Evolutionary conservation across 2,329 filamentous ascomycete genomes (phyloP).

Genomic region (Colletotrichum limetticola): DNA sequence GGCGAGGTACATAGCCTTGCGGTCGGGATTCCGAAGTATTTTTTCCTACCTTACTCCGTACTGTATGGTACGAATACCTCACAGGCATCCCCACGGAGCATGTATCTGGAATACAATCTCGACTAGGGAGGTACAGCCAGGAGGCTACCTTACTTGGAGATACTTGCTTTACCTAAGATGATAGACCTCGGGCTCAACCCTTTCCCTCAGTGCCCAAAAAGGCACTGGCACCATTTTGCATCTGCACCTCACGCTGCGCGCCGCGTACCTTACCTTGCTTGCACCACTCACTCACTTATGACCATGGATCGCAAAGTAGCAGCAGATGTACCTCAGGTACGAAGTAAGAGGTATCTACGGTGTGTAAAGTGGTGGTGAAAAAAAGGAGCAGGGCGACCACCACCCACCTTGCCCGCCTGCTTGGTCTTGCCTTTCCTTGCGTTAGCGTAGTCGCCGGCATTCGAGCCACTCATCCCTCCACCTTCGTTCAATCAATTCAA

Average conservation of each 20-base stretch:
- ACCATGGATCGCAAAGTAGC: background rate
- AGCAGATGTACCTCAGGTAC: background rate
- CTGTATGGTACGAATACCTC: too few relatives aligned
- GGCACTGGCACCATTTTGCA: background rate
- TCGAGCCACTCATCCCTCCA: background rate
- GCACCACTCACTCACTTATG: background rate
- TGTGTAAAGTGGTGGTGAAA: too few relatives aligned
- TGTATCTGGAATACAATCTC: too few relatives aligned
- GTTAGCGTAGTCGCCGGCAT: slow-evolving; percentile 3
- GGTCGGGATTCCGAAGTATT: background rate
- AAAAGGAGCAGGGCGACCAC: background rate
- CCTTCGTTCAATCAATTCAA: background rate
- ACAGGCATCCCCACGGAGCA: too few relatives aligned
- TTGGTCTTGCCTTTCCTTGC: slow-evolving; percentile 1
- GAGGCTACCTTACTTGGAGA: background rate
- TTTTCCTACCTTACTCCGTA: background rate
- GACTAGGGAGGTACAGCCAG: too few relatives aligned
- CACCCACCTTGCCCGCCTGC: background rate
- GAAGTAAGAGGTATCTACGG: too few relatives aligned
- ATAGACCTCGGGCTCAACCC: too few relatives aligned
- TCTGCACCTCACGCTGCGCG: background rate
- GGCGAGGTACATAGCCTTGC: background rate
- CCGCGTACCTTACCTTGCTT: background rate
- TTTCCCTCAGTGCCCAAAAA: background rate
- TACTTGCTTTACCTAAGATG: background rate